phyloP scores from a whole-genome alignment of 305 asterid species.

The Caryopteris hybrid region DNA sequence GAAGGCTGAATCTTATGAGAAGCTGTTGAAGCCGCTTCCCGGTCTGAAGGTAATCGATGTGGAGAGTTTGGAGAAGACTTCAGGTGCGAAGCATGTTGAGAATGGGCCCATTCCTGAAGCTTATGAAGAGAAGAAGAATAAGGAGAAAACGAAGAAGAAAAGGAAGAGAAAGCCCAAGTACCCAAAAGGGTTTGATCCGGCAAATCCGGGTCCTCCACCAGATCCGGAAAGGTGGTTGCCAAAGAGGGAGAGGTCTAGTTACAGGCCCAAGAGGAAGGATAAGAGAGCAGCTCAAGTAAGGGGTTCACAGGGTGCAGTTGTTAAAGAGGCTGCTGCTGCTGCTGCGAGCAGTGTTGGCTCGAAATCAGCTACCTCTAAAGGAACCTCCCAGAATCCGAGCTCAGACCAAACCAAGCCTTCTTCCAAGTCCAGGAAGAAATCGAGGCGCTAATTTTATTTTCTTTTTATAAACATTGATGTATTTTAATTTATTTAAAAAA shows the following conservation, averaged over 20 bases:
- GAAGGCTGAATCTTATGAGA: constrained; percentile 86
- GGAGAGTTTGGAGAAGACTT: constrained; percentile 72
- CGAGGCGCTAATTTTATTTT: constrained; percentile 36
- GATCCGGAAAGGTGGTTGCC: constrained; percentile 98
- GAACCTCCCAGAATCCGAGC: constrained; percentile 43
- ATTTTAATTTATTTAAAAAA: too few species aligned
- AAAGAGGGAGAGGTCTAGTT: constrained; percentile 87
- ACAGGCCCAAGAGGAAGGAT: constrained; percentile 86
- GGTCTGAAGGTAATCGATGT: constrained; percentile 66
- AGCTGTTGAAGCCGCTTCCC: constrained; percentile 69
- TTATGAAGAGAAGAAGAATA: constrained; percentile 57
- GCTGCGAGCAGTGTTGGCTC: constrained; percentile 15
- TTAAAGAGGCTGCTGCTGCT: constrained; percentile 64
- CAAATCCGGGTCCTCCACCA: constrained; percentile 90
- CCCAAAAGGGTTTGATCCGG: constrained; percentile 93
- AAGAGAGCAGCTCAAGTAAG: constrained; percentile 80
- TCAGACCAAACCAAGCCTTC: constrained; percentile 55
- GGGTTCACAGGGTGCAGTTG: constrained; percentile 95
- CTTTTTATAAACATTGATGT: too few species aligned
- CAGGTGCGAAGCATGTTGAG: constrained; percentile 74
- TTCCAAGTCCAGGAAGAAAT: constrained; percentile 74
- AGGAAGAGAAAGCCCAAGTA: constrained; percentile 94
- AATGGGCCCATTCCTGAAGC: constrained; percentile 43
- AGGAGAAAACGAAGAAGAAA: constrained; percentile 84
- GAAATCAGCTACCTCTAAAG: constrained; percentile 45